These are phyloP conservation scores for Brassica napus DNA, from an alignment of 345 rosid genomes.

Conservation along the genomic window Da-Ae NC_063443.1:18599001-18599500, in stretches of 20 bases:
- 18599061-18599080: conserved; percentile 1
- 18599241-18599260: not conserved
- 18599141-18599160: not conserved
- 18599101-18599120: not conserved
- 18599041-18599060: conserved; percentile 8
- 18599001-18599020: not conserved
- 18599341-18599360: conserved; percentile 25
- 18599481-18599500: conserved; percentile 15
- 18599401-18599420: conserved; percentile 17
- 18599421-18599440: conserved; percentile 35
- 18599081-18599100: conserved; percentile 5
- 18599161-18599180: not conserved
- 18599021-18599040: conserved; percentile 14
- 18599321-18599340: conserved; percentile 12
- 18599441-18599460: conserved; percentile 8
- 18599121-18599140: not conserved
- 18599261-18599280: conserved; percentile 1
- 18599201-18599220: not conserved
- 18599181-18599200: not conserved
- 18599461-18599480: conserved; percentile 20
- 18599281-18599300: not conserved
- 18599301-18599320: not conserved
- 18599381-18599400: not conserved
- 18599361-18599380: conserved; percentile 16
- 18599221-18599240: not conserved